Percentiles rank a stretch among this genome's conserved stretches.
These are phyloP conservation scores for Citrullus amarus DNA, from an alignment of 306 rosid genomes.

Conservation along the genomic window DNA sequence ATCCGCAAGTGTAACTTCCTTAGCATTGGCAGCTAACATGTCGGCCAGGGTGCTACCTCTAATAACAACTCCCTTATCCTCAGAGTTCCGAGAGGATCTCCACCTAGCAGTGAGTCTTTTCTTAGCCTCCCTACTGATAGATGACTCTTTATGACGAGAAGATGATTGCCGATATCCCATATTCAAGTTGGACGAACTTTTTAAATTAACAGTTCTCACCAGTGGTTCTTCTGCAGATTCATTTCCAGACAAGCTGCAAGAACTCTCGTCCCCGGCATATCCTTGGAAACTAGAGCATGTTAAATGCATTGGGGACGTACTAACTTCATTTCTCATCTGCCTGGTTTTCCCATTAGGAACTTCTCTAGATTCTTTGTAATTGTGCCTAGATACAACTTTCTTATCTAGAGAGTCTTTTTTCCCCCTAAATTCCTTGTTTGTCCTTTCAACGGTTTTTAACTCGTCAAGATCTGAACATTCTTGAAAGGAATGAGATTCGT, in stretches of 20 bases:
- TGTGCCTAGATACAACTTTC: constrained; percentile 33
- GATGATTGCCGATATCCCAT: constrained; percentile 37
- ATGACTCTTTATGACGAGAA: constrained; percentile 51
- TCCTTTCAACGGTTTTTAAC: constrained; percentile 23
- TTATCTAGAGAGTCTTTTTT: constrained; percentile 24
- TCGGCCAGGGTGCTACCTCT: constrained; percentile 86
- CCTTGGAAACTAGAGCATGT: constrained; percentile 48
- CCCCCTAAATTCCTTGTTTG: constrained; percentile 26
- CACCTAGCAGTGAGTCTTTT: constrained; percentile 91
- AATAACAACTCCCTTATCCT: constrained; percentile 29
- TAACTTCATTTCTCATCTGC: constrained; percentile 49
- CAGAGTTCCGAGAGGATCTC: constrained; percentile 62
- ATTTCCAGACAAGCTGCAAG: constrained; percentile 49
- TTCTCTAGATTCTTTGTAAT: constrained; percentile 60
- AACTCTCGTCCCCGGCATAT: constrained; percentile 64
- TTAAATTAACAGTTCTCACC: constrained; percentile 26
- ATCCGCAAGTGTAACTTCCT: constrained; percentile 25
- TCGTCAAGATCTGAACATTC: constrained; percentile 33
- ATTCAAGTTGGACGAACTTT: constrained; percentile 27
- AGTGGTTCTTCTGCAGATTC: constrained; percentile 51
- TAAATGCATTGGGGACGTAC: constrained; percentile 21
- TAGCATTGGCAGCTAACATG: constrained; percentile 73
- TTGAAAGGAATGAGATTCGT: constrained; percentile 52
- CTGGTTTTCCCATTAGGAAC: constrained; percentile 58
- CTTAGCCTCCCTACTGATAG: constrained; percentile 87